Evolutionary conservation across 2,329 filamentous ascomycete genomes (phyloP).

Genomic region (Penicillium sp.): DNA sequence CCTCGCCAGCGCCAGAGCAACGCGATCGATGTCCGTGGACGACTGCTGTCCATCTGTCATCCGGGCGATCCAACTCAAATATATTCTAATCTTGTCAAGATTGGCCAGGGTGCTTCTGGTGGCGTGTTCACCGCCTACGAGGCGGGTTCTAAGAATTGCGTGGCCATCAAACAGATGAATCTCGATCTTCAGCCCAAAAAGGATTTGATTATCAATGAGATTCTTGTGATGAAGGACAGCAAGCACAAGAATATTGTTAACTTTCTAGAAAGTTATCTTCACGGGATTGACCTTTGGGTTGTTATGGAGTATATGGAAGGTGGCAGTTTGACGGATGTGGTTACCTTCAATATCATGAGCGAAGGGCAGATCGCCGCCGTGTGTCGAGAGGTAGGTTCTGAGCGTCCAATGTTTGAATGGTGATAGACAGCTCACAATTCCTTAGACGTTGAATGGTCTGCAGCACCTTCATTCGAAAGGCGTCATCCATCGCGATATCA

Average conservation of each 20-base stretch:
- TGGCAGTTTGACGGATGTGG: constrained; percentile 92
- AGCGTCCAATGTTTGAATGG: not conserved
- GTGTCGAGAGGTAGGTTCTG: constrained; percentile 65
- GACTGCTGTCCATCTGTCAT: constrained; percentile 83
- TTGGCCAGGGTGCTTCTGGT: constrained; percentile 93
- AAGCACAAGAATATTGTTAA: constrained; percentile 98
- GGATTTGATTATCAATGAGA: constrained; percentile 98
- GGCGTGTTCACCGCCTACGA: constrained; percentile 92
- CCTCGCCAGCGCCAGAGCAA: constrained; percentile 69
- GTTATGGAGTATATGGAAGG: constrained; percentile 99
- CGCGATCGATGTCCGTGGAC: constrained; percentile 72
- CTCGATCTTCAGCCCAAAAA: constrained; percentile 98
- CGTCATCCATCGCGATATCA: constrained; percentile 97
- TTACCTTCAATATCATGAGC: constrained; percentile 98
- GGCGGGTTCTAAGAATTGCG: constrained; percentile 72
- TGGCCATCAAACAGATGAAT: constrained; percentile 99
- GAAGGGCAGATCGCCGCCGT: constrained; percentile 96
- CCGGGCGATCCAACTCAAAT: constrained; percentile 82
- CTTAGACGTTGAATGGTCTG: constrained; percentile 71
- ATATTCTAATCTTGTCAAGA: constrained; percentile 85
- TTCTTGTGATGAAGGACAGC: constrained; percentile 98
- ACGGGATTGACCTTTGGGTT: constrained; percentile 88
- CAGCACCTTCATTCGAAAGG: constrained; percentile 96
- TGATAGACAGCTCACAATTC: constrained; percentile 15
- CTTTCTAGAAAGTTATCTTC: constrained; percentile 94